Conservation (phyloP, 1,139 yeast genomes). For the Taphrina populina region DNA sequence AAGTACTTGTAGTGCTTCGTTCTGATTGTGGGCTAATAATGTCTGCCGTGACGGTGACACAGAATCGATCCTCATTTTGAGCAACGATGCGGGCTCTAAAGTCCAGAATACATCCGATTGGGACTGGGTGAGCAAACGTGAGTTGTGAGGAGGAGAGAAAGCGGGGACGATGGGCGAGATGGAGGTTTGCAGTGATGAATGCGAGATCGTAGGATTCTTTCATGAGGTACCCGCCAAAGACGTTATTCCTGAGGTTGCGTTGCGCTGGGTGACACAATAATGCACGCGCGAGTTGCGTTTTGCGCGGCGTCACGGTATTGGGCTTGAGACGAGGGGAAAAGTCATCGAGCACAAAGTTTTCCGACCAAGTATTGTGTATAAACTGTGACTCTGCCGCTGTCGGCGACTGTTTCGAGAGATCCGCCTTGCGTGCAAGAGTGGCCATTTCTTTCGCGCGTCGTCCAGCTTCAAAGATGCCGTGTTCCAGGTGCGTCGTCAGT, state of each 20-base stretch:
- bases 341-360: conserved; percentile 20
- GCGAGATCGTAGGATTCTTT: conserved; percentile 26
- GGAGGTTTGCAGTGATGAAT: conserved; percentile 27
- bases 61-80: conserved; percentile 17
- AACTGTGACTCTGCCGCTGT: conserved; percentile 24
- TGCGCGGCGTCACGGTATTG: conserved; percentile 25
- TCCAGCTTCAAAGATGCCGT: conserved; percentile 24
- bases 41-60: conserved; percentile 33
- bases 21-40: conserved; percentile 10
- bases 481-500: conserved; percentile 25
- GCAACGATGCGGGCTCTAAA: conserved; percentile 24
- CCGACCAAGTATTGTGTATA: conserved; percentile 29
- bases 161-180: conserved; percentile 27
- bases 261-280: conserved; percentile 26
- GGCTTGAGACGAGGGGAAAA: conserved; percentile 8
- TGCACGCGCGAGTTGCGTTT: conserved; percentile 28
- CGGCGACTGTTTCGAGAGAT: conserved; percentile 22
- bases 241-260: conserved; percentile 25
- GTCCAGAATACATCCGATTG: conserved; percentile 31
- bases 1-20: conserved; percentile 25
- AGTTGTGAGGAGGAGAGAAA: conserved; percentile 24
- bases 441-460: conserved; percentile 18
- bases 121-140: conserved; percentile 31
- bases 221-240: conserved; percentile 34
- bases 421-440: conserved; percentile 12